These are phyloP conservation scores for Cymbopogon citratus DNA, from an alignment of 176 grass and related monocot species.

Conservation along the genomic window DNA sequence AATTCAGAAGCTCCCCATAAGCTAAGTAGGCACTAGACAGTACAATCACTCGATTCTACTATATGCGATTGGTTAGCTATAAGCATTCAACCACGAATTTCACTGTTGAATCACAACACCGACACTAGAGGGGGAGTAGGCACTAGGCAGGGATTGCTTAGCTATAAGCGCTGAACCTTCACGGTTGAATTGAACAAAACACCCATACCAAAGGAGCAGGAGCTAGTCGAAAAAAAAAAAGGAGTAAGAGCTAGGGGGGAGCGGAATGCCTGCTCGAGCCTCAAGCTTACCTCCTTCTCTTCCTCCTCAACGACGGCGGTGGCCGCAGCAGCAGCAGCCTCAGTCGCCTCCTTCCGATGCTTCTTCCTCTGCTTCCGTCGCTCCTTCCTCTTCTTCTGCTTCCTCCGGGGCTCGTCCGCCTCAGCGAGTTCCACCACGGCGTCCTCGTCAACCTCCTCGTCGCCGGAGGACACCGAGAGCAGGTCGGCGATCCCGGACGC, in stretches of 20 bases:
- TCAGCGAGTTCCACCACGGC: slow-evolving; percentile 27
- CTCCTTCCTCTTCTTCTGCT: slow-evolving; percentile 52
- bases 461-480: slow-evolving; percentile 26
- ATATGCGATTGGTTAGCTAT: not conserved
- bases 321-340: not conserved
- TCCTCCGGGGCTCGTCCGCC: slow-evolving; percentile 26
- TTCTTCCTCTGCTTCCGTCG: slow-evolving; percentile 40
- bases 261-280: not conserved
- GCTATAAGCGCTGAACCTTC: not conserved
- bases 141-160: not conserved
- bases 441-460: slow-evolving; percentile 33
- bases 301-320: not conserved
- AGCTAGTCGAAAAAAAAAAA: too few species aligned
- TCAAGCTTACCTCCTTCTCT: not conserved
- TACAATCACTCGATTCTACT: not conserved
- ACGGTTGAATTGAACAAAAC: not conserved
- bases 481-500: not conserved
- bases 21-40: not conserved
- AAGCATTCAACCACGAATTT: not conserved
- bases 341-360: slow-evolving; percentile 27
- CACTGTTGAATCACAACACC: not conserved
- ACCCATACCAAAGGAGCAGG: not conserved
- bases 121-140: not conserved
- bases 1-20: not conserved
- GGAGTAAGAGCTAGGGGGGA: not conserved